Evolutionary conservation across 75 land plant genomes (phyloP).

Genomic region (Pinus taeda): DNA sequence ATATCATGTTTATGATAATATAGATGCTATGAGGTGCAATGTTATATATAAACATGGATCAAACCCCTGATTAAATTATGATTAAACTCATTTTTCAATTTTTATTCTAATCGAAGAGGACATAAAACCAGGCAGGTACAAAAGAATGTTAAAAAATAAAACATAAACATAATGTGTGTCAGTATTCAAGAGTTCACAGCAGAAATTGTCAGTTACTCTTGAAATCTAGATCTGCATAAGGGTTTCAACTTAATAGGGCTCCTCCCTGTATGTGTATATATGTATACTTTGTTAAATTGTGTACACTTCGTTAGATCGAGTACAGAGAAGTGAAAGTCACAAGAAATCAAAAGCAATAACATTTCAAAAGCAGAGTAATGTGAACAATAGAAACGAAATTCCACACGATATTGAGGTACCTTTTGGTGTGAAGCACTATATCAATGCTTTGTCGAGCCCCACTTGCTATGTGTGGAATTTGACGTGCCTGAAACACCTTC

Average conservation of each 20-base stretch:
- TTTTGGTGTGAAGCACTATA: constrained; percentile 64
- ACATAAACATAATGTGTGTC: too few species aligned
- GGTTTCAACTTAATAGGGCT: too few species aligned
- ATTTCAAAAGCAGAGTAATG: neutral
- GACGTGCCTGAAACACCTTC: constrained; percentile 60
- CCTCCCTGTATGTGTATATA: too few species aligned
- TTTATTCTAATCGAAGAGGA: too few species aligned
- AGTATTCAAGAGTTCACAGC: too few species aligned
- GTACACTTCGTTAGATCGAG: neutral
- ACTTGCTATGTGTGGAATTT: constrained; percentile 71
- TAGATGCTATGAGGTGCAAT: too few species aligned
- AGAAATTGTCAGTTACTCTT: neutral
- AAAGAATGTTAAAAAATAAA: too few species aligned
- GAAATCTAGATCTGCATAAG: neutral
- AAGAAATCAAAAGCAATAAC: neutral
- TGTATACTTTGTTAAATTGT: neutral
- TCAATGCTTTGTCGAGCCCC: constrained; percentile 60
- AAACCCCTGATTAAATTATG: too few species aligned
- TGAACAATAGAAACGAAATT: neutral
- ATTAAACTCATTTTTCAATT: too few species aligned
- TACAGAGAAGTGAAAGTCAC: neutral
- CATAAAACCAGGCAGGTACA: too few species aligned
- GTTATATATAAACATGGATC: too few species aligned
- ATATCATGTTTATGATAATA: too few species aligned
- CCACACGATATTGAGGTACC: constrained; percentile 22